phyloP scores from a whole-genome alignment of 495 filamentous ascomycete genomes.

The Penicillium waksmanii region DNA sequence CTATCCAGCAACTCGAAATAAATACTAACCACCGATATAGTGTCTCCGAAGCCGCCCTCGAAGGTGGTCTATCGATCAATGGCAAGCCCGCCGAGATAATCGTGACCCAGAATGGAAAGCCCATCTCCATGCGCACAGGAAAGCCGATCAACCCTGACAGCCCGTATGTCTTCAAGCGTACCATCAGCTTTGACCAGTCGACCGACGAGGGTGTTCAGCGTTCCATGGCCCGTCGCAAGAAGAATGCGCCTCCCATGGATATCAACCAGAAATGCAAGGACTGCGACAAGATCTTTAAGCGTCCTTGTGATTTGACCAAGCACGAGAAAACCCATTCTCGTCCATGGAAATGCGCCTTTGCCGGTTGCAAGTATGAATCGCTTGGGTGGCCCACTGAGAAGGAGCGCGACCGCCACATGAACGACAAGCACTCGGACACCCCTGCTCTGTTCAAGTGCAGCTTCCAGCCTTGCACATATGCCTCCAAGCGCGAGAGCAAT shows the following conservation, averaged over 20 bases:
- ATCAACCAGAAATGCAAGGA: constrained; percentile 74
- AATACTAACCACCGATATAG: neutral
- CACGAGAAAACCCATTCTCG: constrained; percentile 97
- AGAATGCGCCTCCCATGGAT: constrained; percentile 72
- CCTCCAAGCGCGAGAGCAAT: constrained; percentile 94
- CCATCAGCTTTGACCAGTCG: constrained; percentile 56
- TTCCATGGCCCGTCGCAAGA: constrained; percentile 89
- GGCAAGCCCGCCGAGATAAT: constrained; percentile 80
- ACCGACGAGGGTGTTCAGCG: constrained; percentile 74
- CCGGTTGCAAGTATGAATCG: constrained; percentile 81
- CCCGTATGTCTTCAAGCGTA: constrained; percentile 60
- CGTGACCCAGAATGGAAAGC: constrained; percentile 74
- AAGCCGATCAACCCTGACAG: constrained; percentile 48
- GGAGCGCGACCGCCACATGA: constrained; percentile 91
- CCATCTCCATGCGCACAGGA: constrained; percentile 72
- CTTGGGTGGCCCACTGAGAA: constrained; percentile 97
- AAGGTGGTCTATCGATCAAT: constrained; percentile 76
- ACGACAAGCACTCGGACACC: constrained; percentile 87
- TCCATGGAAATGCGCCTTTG: constrained; percentile 86
- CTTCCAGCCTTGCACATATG: constrained; percentile 86
- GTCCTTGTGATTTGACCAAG: constrained; percentile 90
- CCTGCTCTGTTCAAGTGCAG: constrained; percentile 79
- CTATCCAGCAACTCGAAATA: constrained; percentile 28
- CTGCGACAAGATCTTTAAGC: constrained; percentile 90
- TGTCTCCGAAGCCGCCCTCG: constrained; percentile 63